Base-by-base conservation (phyloP, 2,329 filamentous ascomycete species). In the Lachnellula suecica region DNA sequence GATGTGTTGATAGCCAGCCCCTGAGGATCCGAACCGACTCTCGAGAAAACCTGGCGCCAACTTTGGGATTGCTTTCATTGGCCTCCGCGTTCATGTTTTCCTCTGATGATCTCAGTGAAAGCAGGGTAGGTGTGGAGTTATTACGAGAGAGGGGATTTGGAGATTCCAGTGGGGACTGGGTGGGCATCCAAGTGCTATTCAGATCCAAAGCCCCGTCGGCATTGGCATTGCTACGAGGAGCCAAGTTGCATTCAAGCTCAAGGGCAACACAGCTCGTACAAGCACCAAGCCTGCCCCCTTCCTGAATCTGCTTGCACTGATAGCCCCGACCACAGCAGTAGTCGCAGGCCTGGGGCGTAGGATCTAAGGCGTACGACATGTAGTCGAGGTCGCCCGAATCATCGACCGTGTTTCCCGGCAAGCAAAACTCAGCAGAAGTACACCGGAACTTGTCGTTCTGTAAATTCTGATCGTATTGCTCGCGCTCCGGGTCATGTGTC, bases 1-100 rank as follows among this genome's bases (percentile, higher is more conserved):
- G 82, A 66, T 96, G 91, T 6, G 84, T 85, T 0, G 86, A 82
- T 27, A 96, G 79, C 92, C 92, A 97, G 61, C 86, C 85, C 71
- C 93, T 93, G 46, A 97, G 72, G 37, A 91, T 81, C 61, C 87
- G 88, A 56, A 94, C 81, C 1, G 90, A 89, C 60, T 91, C 85
- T 57, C 88, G 78, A 4, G 91, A 90, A 70, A 97, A 92, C 13
- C 90, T 82, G 46, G 87, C 83, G 48, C 84, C 88, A 56, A 83
- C 83, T 68, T 90, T 91, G 44, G 85, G 76, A 48, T 66, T 44
- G 3, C 29, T 48, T 17, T 62, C 62, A 17, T 40, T 47, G 17
- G 23, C 31, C 70, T 84, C 84, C 49, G 76, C 80, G 4, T 77
- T 79, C 34, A 82, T 79, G 78, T 75, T 85, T 78, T 73, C 85